Conservation (phyloP, 148 eudicot genomes). For the Chenopodium suecicum region DNA sequence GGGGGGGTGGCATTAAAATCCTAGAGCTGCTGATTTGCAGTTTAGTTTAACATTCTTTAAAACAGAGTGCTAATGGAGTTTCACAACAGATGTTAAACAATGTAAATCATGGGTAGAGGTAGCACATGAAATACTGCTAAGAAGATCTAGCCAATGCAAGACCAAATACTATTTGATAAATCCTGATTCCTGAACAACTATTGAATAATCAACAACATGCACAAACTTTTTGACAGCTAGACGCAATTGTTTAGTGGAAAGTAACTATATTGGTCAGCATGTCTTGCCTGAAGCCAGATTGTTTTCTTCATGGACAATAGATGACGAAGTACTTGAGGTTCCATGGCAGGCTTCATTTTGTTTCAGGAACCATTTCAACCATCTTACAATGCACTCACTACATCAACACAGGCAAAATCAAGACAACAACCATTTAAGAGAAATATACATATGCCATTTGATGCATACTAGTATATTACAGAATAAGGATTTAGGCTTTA, state of each 20-base stretch:
- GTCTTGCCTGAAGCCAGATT: constrained; percentile 43
- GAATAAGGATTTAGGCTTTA: constrained; percentile 24
- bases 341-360: constrained; percentile 33
- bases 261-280: not conserved
- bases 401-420: constrained; percentile 21
- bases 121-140: not conserved
- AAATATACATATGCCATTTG: not conserved
- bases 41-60: not conserved
- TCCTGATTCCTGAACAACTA: not conserved
- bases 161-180: not conserved
- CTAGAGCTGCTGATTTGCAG: not conserved
- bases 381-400: constrained; percentile 82
- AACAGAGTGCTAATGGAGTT: not conserved
- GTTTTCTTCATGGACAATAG: constrained; percentile 27
- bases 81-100: no score
- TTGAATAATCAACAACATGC: not conserved
- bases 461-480: not conserved
- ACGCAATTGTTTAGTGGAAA: not conserved
- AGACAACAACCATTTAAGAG: not conserved
- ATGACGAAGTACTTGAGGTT: constrained; percentile 31
- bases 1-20: not conserved
- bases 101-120: not conserved
- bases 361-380: constrained; percentile 78
- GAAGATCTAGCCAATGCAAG: not conserved
- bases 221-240: not conserved